Conservation (phyloP, 352 stramenopile species). For the Globisporangium echinulatum region DNA sequence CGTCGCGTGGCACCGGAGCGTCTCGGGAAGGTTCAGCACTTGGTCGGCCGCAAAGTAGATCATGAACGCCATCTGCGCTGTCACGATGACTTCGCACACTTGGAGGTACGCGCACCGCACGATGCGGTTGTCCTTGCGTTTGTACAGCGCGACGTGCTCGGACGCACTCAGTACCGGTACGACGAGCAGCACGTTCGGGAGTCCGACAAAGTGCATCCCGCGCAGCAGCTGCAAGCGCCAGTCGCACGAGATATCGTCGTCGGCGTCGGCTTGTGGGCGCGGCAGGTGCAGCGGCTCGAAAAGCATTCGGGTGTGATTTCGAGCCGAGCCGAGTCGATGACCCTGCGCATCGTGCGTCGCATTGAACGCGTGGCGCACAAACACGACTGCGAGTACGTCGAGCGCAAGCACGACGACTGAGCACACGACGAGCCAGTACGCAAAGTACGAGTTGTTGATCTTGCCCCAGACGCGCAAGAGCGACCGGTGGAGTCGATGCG, state of each 20-base stretch:
- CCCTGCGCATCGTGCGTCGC: conserved; percentile 10
- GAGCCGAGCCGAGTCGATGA: no score
- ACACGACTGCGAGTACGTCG: conserved; percentile 30
- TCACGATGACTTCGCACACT: conserved; percentile 60
- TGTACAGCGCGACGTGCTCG: conserved; percentile 41
- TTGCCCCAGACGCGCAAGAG: conserved; percentile 25
- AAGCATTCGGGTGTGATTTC: conserved; percentile 1
- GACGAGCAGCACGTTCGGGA: conserved; percentile 51
- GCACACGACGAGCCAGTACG: conserved; percentile 55
- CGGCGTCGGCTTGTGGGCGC: neutral
- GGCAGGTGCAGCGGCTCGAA: neutral
- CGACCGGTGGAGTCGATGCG: neutral
- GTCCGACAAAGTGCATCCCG: conserved; percentile 40
- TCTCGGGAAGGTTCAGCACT: conserved; percentile 35
- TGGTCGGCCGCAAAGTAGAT: conserved; percentile 46
- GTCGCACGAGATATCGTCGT: conserved; percentile 16
- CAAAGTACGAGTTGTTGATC: conserved; percentile 69
- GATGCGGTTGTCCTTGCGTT: conserved; percentile 46
- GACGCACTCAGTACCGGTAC: conserved; percentile 54
- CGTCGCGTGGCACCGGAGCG: conserved; percentile 33
- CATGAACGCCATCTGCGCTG: conserved; percentile 45
- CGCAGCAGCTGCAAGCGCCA: conserved; percentile 31
- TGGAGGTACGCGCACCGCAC: conserved; percentile 59
- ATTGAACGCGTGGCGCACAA: conserved; percentile 27
- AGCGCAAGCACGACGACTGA: conserved; percentile 42